Evolutionary conservation across 1,139 yeast genomes (phyloP).

Genomic region (Suhomyces coccinellae): DNA sequence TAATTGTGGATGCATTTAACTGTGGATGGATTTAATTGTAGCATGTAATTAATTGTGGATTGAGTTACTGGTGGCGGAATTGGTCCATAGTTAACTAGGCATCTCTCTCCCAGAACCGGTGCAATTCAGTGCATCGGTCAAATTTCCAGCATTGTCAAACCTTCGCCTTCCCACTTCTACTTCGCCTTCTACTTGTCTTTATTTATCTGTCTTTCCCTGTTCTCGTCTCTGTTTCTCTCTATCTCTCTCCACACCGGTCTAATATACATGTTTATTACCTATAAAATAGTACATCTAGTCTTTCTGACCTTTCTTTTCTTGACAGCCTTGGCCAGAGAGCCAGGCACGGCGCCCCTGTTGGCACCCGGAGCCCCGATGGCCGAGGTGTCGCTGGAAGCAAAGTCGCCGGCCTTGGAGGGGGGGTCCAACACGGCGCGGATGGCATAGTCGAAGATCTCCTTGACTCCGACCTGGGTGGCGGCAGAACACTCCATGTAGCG

Average conservation of each 20-base stretch:
- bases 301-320: constrained; percentile 38
- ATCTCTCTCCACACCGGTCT: background rate
- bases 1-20: too few species aligned
- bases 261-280: constrained; percentile 10
- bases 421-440: constrained; percentile 70
- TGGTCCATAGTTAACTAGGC: too few species aligned
- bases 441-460: constrained; percentile 80
- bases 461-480: constrained; percentile 85
- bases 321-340: constrained; percentile 6
- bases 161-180: too few species aligned
- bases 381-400: constrained; percentile 5
- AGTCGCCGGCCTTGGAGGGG: constrained; percentile 27
- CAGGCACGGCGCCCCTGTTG: constrained; percentile 1
- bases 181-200: too few species aligned
- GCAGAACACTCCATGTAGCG: constrained; percentile 89
- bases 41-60: too few species aligned
- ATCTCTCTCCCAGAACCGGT: too few species aligned
- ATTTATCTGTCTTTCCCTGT: too few species aligned
- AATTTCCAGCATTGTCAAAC: too few species aligned
- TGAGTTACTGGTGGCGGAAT: too few species aligned
- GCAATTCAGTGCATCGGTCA: too few species aligned
- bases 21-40: too few species aligned
- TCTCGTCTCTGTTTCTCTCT: background rate
- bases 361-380: constrained; percentile 11
- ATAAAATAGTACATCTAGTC: constrained; percentile 37